A percentile compares a stretch with the other conserved stretches of the same genome.
Conservation (phyloP, 1,139 yeast genomes). For the Chernovozyma sophiae-reginae region DNA sequence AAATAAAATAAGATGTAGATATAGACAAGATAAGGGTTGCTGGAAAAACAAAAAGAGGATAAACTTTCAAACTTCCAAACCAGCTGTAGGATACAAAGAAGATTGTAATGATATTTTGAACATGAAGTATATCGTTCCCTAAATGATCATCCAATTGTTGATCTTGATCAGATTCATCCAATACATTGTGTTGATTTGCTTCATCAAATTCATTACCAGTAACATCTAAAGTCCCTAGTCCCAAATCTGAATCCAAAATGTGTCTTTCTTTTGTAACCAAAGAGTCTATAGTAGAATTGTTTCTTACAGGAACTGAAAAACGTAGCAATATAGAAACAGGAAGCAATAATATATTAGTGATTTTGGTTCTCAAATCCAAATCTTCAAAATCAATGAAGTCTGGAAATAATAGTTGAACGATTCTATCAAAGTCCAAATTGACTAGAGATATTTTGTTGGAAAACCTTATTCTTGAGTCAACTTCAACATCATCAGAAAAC, state of each 20-base stretch:
- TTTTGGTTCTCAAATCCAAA: slow-evolving; percentile 10
- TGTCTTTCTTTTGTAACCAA: slow-evolving; percentile 5
- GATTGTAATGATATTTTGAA: slow-evolving; percentile 18
- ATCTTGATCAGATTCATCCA: neutral
- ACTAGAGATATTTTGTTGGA: neutral
- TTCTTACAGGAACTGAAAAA: slow-evolving; percentile 47
- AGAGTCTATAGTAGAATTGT: slow-evolving; percentile 13
- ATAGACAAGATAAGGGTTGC: slow-evolving; percentile 11
- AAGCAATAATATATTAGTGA: slow-evolving; percentile 27
- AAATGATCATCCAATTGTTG: slow-evolving; percentile 15
- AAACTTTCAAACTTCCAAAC: slow-evolving; percentile 7
- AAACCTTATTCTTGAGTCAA: neutral
- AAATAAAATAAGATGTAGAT: slow-evolving; percentile 6
- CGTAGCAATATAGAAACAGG: slow-evolving; percentile 45
- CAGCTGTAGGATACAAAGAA: slow-evolving; percentile 13
- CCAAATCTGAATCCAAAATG: neutral
- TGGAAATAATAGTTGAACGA: slow-evolving; percentile 23
- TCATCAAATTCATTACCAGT: neutral
- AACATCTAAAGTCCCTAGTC: neutral
- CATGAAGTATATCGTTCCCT: slow-evolving; percentile 15
- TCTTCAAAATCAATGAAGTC: slow-evolving; percentile 10
- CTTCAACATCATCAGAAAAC: neutral
- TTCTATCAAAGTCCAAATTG: neutral
- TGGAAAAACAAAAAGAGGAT: slow-evolving; percentile 11
- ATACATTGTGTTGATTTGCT: neutral